Evolutionary conservation across 139 green algal species (phyloP).

Genomic region (Coelastrella sp.): DNA sequence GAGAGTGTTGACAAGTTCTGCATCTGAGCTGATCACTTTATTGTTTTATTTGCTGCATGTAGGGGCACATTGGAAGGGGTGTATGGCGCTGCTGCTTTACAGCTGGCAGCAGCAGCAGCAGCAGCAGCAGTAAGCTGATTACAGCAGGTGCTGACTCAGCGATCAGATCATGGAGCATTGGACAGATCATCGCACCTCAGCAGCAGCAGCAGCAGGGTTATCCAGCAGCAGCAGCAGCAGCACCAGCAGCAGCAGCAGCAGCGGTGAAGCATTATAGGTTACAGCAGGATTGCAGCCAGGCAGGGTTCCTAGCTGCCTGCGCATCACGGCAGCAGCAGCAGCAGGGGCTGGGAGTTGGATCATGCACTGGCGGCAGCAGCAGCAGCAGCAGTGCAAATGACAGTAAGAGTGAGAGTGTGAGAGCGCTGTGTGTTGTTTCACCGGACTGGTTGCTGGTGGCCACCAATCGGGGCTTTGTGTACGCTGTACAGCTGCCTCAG

Average conservation of each 20-base stretch:
- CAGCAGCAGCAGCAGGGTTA: constrained; percentile 19
- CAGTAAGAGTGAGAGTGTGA: constrained; percentile 14
- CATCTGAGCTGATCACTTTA: too few relatives aligned
- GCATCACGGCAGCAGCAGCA: constrained; percentile 5
- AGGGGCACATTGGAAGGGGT: constrained; percentile 9
- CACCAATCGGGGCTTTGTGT: neutral
- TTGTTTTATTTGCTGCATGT: neutral
- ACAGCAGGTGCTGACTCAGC: constrained; percentile 25
- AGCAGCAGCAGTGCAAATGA: constrained; percentile 3
- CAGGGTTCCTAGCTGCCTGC: too few relatives aligned
- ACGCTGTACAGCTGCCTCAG: neutral
- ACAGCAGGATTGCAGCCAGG: too few relatives aligned
- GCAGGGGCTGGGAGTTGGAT: neutral
- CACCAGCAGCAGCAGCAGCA: too few relatives aligned
- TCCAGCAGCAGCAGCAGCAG: too few relatives aligned
- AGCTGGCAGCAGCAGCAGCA: too few relatives aligned
- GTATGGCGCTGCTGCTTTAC: constrained; percentile 42
- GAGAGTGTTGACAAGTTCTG: too few relatives aligned
- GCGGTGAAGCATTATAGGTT: too few relatives aligned
- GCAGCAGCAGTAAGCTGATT: neutral
- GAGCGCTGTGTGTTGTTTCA: neutral
- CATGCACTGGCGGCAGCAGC: neutral
- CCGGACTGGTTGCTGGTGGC: constrained; percentile 19
- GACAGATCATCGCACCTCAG: neutral
- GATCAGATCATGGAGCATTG: neutral